These are phyloP conservation scores for Xylaria grammica DNA, from an alignment of 495 filamentous ascomycete species.

Conservation along the genomic window DNA sequence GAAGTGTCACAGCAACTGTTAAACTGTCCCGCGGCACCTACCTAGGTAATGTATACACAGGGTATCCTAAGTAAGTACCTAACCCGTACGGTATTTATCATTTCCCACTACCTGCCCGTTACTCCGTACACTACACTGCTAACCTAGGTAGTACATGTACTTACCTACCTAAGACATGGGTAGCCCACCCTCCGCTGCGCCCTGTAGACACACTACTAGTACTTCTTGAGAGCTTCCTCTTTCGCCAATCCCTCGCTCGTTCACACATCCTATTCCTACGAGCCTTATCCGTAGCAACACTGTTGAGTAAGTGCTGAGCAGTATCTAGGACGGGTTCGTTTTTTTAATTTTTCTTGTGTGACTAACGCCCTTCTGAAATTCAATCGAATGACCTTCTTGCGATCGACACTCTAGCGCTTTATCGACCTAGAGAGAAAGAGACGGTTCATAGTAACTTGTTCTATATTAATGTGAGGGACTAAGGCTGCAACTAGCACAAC, in stretches of 20 bases:
- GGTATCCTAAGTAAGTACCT: no score
- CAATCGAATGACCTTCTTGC: conserved; percentile 7
- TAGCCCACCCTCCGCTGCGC: conserved; percentile 12
- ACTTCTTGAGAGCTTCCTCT: conserved; percentile 24
- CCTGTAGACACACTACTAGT: background rate
- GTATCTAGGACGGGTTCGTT: background rate
- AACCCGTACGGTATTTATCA: no score
- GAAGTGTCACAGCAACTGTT: no score
- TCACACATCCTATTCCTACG: background rate
- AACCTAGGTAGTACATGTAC: no score
- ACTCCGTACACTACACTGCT: background rate
- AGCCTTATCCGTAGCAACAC: conserved; percentile 2
- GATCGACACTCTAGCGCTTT: background rate
- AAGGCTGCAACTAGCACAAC: conserved; percentile 2
- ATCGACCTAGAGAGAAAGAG: background rate
- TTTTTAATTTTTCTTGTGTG: no score
- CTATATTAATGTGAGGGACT: conserved; percentile 12
- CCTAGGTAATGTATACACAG: no score
- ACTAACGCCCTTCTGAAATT: no score
- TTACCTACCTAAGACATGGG: background rate
- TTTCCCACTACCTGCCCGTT: no score
- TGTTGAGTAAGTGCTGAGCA: background rate
- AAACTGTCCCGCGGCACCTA: no score
- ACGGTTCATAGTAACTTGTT: background rate
- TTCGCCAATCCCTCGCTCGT: conserved; percentile 21